Evolutionary conservation across 1,139 yeast species (phyloP).

Genomic region (Torulaspora globosa): DNA sequence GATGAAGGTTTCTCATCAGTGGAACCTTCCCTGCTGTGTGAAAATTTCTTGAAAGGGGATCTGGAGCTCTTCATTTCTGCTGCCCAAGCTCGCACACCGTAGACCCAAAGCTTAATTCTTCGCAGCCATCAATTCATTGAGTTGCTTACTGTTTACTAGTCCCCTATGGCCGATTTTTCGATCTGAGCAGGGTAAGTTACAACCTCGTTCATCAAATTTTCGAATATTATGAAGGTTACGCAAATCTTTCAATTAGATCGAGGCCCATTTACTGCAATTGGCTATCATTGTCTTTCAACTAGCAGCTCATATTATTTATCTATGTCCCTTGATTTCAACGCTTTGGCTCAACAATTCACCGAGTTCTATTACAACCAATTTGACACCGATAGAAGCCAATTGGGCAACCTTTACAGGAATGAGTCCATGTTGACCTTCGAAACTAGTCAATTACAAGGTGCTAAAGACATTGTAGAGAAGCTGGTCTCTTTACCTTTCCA

Average conservation of each 20-base stretch:
- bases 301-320: not conserved
- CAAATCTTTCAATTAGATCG: not conserved
- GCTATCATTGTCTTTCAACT: not conserved
- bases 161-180: slow-evolving; percentile 3
- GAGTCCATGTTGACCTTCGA: slow-evolving; percentile 98
- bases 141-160: not conserved
- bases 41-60: slow-evolving; percentile 36
- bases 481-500: slow-evolving; percentile 81
- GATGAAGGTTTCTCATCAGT: slow-evolving; percentile 25
- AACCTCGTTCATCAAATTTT: not conserved
- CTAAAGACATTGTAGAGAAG: slow-evolving; percentile 87
- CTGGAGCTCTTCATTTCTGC: slow-evolving; percentile 19
- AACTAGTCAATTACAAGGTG: slow-evolving; percentile 91
- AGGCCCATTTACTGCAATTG: not conserved
- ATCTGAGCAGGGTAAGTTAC: slow-evolving; percentile 6
- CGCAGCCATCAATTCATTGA: not conserved
- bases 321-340: slow-evolving; percentile 62
- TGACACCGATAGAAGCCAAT: slow-evolving; percentile 85
- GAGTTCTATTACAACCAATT: slow-evolving; percentile 93
- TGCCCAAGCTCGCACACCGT: not conserved
- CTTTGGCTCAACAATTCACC: slow-evolving; percentile 73
- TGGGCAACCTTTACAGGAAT: slow-evolving; percentile 92
- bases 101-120: too few species aligned
- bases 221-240: not conserved
- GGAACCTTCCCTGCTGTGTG: slow-evolving; percentile 36